Base-by-base conservation (phyloP, 2,329 filamentous ascomycete genomes). In the Pleomassaria siparia region DNA sequence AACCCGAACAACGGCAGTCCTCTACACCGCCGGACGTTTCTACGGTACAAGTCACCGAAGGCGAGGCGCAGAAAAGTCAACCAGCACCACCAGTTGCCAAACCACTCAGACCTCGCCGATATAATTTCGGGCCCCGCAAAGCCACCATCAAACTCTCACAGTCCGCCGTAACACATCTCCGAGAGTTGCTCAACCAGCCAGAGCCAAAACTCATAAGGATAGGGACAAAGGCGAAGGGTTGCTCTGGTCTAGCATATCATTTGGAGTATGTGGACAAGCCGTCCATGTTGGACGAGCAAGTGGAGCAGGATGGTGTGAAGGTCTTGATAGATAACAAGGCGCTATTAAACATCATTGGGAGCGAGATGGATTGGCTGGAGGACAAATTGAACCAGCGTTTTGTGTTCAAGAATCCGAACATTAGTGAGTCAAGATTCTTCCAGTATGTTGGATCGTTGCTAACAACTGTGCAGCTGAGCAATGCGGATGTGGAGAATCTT, bases 281-380 rank as follows among this genome's bases (percentile, higher is more conserved):
- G 0, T 90, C 85, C 3, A 78, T 82, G 29, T 92, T 97, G 62
- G 94, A 99, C 63, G 94, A 99, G 72, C 80, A 86, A 43, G 90
- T 99, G 1, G 91, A 95, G 67, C 94, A 99, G 70, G 94, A 97
- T 63, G 94, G 92, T 0, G 92, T 99, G 47, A 92, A 89, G 73
- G 92, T 99, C 26, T 72, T 97, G 69, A 94, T 99, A 47, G 94
- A 99, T 72, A 95, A 89, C 79, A 97, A 96, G 77, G 94, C 94
- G 33, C 76, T 99, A 41, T 91, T 99, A 70, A 97, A 92, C 72
- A 97, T 99, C 44, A 96, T 99, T 62, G 94, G 94, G 4, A 96
- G 88, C 66, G 92, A 97, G 75, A 99, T 99, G 94, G 94, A 99
- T 67, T 99, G 92, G 91, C 80, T 92, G 10, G 91, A 97, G 74